Percentiles rank a stretch among this genome's conserved stretches.
Conservation (phyloP, 495 filamentous ascomycete species). For the Cenococcum geophilum region DNA sequence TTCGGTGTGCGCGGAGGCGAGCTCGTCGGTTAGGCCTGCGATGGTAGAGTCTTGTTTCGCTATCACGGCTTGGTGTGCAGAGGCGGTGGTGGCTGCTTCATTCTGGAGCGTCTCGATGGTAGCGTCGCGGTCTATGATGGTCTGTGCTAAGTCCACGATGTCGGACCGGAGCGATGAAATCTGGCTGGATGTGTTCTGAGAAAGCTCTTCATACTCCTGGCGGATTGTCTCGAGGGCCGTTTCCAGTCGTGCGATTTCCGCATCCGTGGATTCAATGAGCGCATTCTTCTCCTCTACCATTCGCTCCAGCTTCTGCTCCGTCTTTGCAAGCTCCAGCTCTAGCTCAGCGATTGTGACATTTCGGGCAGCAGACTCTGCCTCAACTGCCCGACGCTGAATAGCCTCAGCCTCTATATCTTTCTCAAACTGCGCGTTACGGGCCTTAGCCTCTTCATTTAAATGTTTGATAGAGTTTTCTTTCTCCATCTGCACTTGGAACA, state of each 20-base stretch:
- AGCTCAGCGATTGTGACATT: conserved; percentile 2
- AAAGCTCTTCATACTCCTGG: conserved; percentile 1
- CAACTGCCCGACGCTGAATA: conserved; percentile 8
- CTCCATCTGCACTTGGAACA: conserved; percentile 34
- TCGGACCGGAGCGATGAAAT: conserved; percentile 14
- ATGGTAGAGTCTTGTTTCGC: conserved; percentile 20
- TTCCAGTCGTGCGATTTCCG: conserved; percentile 7
- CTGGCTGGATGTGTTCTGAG: conserved; percentile 12
- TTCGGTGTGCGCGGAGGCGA: background rate
- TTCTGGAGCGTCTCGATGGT: conserved; percentile 21
- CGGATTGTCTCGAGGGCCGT: conserved; percentile 10
- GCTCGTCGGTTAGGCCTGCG: conserved; percentile 7
- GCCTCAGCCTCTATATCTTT: conserved; percentile 13
- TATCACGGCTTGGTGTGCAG: conserved; percentile 12
- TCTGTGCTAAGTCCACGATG: conserved; percentile 20
- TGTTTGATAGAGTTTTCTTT: conserved; percentile 27
- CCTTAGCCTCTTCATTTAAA: conserved; percentile 22
- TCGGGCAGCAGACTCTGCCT: conserved; percentile 6
- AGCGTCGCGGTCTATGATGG: conserved; percentile 16
- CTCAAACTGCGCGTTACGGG: conserved; percentile 14
- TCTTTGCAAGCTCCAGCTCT: conserved; percentile 6
- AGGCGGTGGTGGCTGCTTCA: conserved; percentile 18
- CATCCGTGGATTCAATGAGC: conserved; percentile 7
- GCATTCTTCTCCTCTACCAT: conserved; percentile 8
- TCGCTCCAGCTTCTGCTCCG: conserved; percentile 6